Base-by-base conservation (phyloP, 805 yeast species). In the Candida krabiensis region DNA sequence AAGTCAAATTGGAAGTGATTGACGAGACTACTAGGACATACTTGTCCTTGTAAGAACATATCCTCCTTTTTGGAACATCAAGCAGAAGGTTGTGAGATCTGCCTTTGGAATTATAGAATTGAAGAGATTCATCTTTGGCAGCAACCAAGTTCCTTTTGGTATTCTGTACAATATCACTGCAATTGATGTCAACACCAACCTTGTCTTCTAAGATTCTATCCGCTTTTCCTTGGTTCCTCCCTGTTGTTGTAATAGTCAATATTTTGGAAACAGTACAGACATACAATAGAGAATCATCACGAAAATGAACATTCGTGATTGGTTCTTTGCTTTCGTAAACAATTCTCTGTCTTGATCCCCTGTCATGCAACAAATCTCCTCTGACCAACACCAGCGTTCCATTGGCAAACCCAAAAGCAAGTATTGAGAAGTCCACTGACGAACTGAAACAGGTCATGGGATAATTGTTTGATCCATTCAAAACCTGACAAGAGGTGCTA, bases 281-380 rank as follows among this genome's bases (percentile, higher is more conserved):
- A 56, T 76, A 89, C 12, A 89, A 62, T 22, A 75, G 63, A 2
- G 75, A 71, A 12, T 70, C 71, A 33, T 76, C 73, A 35, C 70
- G 70, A 48, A 90, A 76, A 19, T 75, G 73, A 1, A 91, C 62
- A 0, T 86, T 83, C 0, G 98, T 91, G 14, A 93, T 73, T 1
- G 97, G 96, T 33, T 87, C 93, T 12, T 63, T 61, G 35, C 81
- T 76, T 41, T 83, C 86, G 55, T 80, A 86, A 1, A 90, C 80
- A 0, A 83, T 59, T 19, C 97, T 68, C 53, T 91, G 98, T 47
- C 93, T 77, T 8, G 96, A 80, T 0, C 98, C 98, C 41, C 96
- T 68, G 55, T 93, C 99, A 50, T 89, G 78, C 5, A 87, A 49
- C 22, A 93, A 60, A 59, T 93, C 98, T 7, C 99, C 99, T 45